A percentile compares a stretch with the other conserved stretches of the same genome.
Evolutionary conservation across 148 eudicot species (phyloP).

Genomic region (Silene uniflora): DNA sequence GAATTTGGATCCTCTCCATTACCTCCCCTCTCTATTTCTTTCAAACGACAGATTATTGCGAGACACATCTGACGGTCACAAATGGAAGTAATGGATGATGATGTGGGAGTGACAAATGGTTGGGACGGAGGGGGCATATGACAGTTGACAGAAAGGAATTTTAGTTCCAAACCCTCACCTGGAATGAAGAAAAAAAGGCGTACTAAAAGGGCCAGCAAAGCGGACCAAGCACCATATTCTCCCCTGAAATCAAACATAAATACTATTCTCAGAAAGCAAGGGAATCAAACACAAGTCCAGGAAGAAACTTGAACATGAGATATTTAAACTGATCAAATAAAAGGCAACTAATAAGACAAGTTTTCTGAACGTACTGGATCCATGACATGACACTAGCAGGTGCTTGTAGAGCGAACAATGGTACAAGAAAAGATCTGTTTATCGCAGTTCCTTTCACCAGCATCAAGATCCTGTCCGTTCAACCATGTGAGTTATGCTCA

Average conservation of each 20-base stretch:
- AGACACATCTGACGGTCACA: too few relatives aligned
- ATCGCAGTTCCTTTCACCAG: conserved; percentile 72
- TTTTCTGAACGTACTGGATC: conserved; percentile 60
- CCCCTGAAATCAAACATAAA: conserved; percentile 48
- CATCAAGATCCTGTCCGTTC: conserved; percentile 65
- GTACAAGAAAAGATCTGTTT: conserved; percentile 77
- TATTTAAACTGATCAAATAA: background rate
- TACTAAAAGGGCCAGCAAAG: conserved; percentile 71
- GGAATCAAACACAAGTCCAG: background rate
- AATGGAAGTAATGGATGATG: too few relatives aligned
- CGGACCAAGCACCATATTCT: conserved; percentile 88
- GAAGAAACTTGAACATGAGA: background rate
- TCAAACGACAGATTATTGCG: too few relatives aligned
- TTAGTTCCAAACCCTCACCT: conserved; percentile 36
- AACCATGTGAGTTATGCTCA: conserved; percentile 1
- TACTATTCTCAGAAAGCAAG: conserved; percentile 6
- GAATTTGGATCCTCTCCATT: too few relatives aligned
- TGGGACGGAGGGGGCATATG: too few relatives aligned
- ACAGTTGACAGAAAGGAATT: background rate
- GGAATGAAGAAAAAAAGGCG: conserved; percentile 87
- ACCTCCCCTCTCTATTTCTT: too few relatives aligned
- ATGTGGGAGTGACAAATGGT: too few relatives aligned
- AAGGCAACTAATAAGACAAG: background rate
- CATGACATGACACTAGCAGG: conserved; percentile 70
- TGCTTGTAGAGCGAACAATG: conserved; percentile 84